Conservation (phyloP, 192 early-diverging fungal species). For the Coemansia sp. region DNA sequence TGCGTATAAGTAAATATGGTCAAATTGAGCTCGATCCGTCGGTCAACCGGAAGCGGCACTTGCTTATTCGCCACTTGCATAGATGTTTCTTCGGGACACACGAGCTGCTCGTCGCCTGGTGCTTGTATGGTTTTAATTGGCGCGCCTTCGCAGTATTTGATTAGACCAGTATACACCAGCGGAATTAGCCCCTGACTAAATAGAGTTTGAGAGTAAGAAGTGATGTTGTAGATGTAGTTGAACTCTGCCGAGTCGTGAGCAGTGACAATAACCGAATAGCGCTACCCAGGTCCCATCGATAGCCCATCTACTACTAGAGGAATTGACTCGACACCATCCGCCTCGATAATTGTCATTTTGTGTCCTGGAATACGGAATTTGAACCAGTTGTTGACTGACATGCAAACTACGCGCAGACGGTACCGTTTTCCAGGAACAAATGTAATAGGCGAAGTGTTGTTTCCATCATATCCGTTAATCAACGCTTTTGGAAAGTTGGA, state of each 20-base stretch:
- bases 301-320: constrained; percentile 39
- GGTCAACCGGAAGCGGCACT: constrained; percentile 17
- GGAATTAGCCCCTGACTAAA: constrained; percentile 51
- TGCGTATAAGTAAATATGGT: background rate
- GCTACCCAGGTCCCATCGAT: constrained; percentile 59
- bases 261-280: constrained; percentile 73
- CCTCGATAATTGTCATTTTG: constrained; percentile 73
- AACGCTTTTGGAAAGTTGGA: constrained; percentile 12
- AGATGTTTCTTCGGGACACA: constrained; percentile 20
- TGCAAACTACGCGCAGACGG: constrained; percentile 73
- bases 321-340: constrained; percentile 63
- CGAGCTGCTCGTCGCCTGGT: background rate
- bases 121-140: background rate
- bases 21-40: background rate
- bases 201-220: constrained; percentile 48
- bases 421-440: constrained; percentile 76
- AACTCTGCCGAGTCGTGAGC: constrained; percentile 56
- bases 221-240: constrained; percentile 60
- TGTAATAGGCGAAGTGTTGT: constrained; percentile 49
- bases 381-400: constrained; percentile 55
- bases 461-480: constrained; percentile 51
- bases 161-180: constrained; percentile 24
- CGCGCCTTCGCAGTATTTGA: constrained; percentile 13
- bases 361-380: constrained; percentile 62
- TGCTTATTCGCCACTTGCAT: constrained; percentile 1